Base-by-base conservation (phyloP, 164 flowering plant species). In the Brasenia schreberi region DNA sequence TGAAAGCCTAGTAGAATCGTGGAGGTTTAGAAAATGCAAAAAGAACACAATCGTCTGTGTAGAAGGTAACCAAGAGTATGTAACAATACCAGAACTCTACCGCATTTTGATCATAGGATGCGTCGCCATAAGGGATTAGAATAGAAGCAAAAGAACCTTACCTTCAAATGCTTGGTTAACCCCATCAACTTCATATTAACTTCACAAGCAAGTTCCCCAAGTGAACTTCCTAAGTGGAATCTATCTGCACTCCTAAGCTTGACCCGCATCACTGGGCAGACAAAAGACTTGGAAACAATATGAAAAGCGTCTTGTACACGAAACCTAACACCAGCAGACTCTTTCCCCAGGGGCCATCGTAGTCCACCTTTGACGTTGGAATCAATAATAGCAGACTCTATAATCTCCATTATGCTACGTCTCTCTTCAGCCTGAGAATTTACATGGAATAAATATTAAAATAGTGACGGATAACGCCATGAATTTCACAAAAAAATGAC, bases 291-390 rank as follows among this genome's bases (percentile, higher is more conserved):
- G 23, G 68, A 42, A 68, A 63, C 72, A 33, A 72, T 80, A 77
- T 86, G 87, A 87, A 85, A 84, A 63, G 66, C 75, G 0, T 81
- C 83, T 58, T 75, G 67, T 23, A 86, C 76, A 42, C 64, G 64
- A 70, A 65, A 84, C 71, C 79, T 66, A 66, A 72, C 78, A 0
- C 83, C 83, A 27, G 69, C 67, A 70, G 77, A 64, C 27, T 76
- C 76, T 72, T 80, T 79, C 49, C 85, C 84, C 18, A 77, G 59
- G 49, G 88, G 79, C 91, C 91, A 86, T 73, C 85, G 75, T 59
- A 86, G 66, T 7, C 87, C 85, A 23, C 88, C 88, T 73, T 73
- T 81, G 19, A 76, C 78, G 65, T 67, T 64, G 14, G 80, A 71
- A 68, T 86, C 87, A 45, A 83, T 23, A 62, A 78, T 67, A 33